A percentile compares a stretch with the other conserved stretches of the same genome.
phyloP scores from a whole-genome alignment of 371 early-diverging fungal species.

The Syncephalastrum racemosum region DNA sequence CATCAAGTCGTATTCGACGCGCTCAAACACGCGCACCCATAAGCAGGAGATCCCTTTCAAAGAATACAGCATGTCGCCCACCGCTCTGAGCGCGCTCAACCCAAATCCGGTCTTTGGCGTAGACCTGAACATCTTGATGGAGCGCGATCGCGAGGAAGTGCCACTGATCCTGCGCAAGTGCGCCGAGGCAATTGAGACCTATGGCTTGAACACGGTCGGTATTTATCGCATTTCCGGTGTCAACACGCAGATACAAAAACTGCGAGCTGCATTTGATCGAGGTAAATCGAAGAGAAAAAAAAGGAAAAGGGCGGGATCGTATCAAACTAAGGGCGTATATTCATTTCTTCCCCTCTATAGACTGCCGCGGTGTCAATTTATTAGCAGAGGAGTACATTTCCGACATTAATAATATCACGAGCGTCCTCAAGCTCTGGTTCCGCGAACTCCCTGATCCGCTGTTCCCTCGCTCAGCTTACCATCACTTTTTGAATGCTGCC shows the following conservation, averaged over 20 bases:
- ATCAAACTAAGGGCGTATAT: neutral
- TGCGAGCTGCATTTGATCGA: conserved; percentile 71
- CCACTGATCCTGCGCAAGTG: conserved; percentile 78
- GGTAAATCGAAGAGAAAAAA: conserved; percentile 30
- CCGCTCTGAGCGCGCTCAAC: conserved; percentile 55
- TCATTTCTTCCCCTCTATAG: conserved; percentile 25
- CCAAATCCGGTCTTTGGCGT: conserved; percentile 72
- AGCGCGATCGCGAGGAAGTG: conserved; percentile 68
- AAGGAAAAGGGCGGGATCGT: neutral
- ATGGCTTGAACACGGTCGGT: conserved; percentile 68
- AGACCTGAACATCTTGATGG: conserved; percentile 58
- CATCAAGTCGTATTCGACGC: conserved; percentile 33
- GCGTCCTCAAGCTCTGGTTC: conserved; percentile 89
- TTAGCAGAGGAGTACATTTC: conserved; percentile 51
- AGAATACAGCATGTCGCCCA: conserved; percentile 58
- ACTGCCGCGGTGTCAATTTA: conserved; percentile 63
- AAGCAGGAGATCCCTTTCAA: conserved; percentile 55
- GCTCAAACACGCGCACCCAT: conserved; percentile 24
- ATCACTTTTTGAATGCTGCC: conserved; percentile 68
- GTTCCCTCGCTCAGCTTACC: conserved; percentile 64
- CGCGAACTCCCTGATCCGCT: conserved; percentile 89
- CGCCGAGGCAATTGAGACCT: conserved; percentile 76
- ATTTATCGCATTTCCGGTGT: conserved; percentile 86
- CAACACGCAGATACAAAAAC: conserved; percentile 63
- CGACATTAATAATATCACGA: conserved; percentile 80